Base-by-base conservation (phyloP, 1,284 basidiomycete genomes). In the Ganoderma lucidum region DNA sequence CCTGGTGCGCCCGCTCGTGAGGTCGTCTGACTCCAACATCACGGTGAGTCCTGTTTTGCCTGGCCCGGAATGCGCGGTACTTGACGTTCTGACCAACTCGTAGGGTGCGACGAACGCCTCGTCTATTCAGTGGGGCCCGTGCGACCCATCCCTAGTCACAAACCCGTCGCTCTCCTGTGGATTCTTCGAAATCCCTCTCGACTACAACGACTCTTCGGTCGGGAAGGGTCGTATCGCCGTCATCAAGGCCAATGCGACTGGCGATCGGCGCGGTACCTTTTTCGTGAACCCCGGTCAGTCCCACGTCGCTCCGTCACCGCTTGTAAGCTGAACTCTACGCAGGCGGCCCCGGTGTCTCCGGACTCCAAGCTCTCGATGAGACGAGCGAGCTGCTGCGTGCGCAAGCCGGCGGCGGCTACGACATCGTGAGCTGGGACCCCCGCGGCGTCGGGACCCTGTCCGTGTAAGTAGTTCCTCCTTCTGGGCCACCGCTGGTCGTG, bases 361-460 rank as follows among this genome's bases (percentile, higher is more conserved):
- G 67, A 5, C 19, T 68, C 6, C 28, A 44, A 17, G 10, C 30
- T 10, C 19, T 69, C 6, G 37, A 39, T 3, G 23, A 14, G 23
- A n/a, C 19, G 19, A 32, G 60, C 28, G 32, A 35, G 6, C 28
- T 59, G 14, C 51, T 67, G 32, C 66, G 63, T 17, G 37, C 56
- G 30, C 39, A 55, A n/a, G 68, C 62, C 28, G 70, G 66, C 32
- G 63, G 64, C 1, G 30, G 39, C 23, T 70, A 66, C 58, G 70
- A 69, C 61, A 60, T 70, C 58, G 70, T 68, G 53, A 65, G 66
- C 48, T 71, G 70, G 68, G 73, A 68, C 44, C 65, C 68, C 28
- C 72, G 68, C 32, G 71, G 72, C 1, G 67, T 71, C 14, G 71
- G 71, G 12, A 15, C 63, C 42, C n/a, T 62, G 12, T 12, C 30